A percentile compares a stretch with the other conserved stretches of the same genome.
Conservation (phyloP, 331 rosid genomes). For the Quercus lobata region DNA sequence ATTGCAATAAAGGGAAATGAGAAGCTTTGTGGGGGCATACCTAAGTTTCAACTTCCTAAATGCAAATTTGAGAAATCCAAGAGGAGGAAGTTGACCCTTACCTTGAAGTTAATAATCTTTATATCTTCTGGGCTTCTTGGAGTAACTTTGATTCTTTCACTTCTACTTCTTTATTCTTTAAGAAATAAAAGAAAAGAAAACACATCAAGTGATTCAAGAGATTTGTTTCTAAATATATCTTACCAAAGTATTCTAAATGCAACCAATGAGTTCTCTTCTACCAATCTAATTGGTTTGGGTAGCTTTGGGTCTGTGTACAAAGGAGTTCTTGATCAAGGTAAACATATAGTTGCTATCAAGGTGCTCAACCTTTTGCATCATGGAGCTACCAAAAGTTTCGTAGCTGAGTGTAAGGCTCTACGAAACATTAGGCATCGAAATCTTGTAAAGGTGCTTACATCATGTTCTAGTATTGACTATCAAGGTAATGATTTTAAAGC, state of each 20-base stretch:
- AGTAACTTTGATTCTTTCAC: too few species aligned
- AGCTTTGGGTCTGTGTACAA: slow-evolving; percentile 49
- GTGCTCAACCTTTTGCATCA: slow-evolving; percentile 38
- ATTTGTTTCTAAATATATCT: slow-evolving; percentile 13
- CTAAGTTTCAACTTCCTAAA: not conserved
- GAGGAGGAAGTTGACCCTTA: not conserved
- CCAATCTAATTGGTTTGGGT: slow-evolving; percentile 39
- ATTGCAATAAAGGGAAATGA: not conserved
- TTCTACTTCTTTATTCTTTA: too few species aligned
- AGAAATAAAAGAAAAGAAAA: too few species aligned
- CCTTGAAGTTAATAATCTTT: too few species aligned
- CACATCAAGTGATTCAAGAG: not conserved
- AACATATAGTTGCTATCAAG: slow-evolving; percentile 28
- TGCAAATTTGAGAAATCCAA: not conserved
- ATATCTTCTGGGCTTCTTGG: too few species aligned
- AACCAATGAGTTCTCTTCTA: slow-evolving; percentile 34
- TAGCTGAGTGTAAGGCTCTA: slow-evolving; percentile 40
- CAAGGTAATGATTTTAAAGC: slow-evolving; percentile 55
- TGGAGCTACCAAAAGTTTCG: slow-evolving; percentile 47
- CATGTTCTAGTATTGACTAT: slow-evolving; percentile 39
- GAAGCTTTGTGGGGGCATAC: slow-evolving; percentile 1
- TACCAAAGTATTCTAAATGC: slow-evolving; percentile 26
- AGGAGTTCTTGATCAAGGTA: slow-evolving; percentile 28
- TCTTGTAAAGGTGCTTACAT: slow-evolving; percentile 51
- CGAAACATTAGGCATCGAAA: slow-evolving; percentile 41